Percentiles rank a stretch among this genome's conserved stretches.
Conservation (phyloP, 345 rosid species). For the Cardamine resedifolia region DNA sequence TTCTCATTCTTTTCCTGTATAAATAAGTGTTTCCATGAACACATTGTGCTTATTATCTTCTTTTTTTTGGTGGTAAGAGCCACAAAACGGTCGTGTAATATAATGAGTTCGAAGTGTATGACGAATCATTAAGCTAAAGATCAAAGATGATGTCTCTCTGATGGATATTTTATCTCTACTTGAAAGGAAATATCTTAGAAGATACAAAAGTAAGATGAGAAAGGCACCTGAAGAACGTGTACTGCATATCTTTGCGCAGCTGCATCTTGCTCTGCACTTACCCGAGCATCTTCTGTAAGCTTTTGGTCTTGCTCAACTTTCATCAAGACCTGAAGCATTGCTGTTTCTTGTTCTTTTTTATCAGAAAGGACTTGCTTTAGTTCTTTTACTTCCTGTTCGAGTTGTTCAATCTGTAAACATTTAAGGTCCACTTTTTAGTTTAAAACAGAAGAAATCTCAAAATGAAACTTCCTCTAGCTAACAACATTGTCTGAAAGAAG, state of each 20-base stretch:
- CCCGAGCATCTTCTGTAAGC: conserved; percentile 88
- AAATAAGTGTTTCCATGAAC: conserved; percentile 2
- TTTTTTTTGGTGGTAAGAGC: background rate
- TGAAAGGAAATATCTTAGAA: background rate
- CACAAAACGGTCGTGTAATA: background rate
- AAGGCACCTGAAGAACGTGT: conserved; percentile 64
- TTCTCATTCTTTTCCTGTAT: conserved; percentile 88
- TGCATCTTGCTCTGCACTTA: conserved; percentile 76
- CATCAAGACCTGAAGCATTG: conserved; percentile 84
- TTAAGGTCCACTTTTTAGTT: background rate
- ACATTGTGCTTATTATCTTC: background rate
- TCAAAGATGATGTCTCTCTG: background rate
- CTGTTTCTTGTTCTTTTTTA: conserved; percentile 86
- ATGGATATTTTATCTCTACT: background rate
- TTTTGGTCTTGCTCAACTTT: conserved; percentile 86
- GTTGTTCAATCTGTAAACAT: conserved; percentile 61
- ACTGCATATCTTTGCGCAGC: conserved; percentile 65
- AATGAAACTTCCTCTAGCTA: background rate
- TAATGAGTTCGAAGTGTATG: background rate
- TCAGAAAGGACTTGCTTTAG: conserved; percentile 63
- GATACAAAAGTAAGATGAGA: conserved; percentile 1
- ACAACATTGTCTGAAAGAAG: background rate
- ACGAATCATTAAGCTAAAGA: background rate
- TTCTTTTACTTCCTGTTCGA: conserved; percentile 66
- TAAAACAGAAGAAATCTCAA: background rate